Conservation (phyloP, 768 basidiomycete genomes). For the Termitomyces sp. region DNA sequence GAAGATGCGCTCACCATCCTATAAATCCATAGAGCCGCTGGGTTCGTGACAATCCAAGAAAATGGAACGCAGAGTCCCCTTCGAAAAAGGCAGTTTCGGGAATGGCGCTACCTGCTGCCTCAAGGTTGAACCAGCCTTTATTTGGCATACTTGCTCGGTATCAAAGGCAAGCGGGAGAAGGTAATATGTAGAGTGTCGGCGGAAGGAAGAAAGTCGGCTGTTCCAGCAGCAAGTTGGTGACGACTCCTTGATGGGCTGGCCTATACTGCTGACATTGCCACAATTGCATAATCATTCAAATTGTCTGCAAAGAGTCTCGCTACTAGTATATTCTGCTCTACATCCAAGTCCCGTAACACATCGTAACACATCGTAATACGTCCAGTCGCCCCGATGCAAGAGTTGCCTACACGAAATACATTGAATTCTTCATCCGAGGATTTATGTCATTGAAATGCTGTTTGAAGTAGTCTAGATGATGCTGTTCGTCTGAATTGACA, state of each 20-base stretch:
- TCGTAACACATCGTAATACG: too few species aligned
- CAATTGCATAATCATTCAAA: slow-evolving; percentile 14
- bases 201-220: slow-evolving; percentile 14
- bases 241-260: not conserved
- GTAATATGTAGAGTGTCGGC: not conserved
- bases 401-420: slow-evolving; percentile 28
- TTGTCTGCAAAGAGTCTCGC: too few species aligned
- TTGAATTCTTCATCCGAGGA: slow-evolving; percentile 19
- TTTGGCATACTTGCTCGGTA: slow-evolving; percentile 36
- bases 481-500: slow-evolving; percentile 24
- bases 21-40: slow-evolving; percentile 85
- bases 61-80: slow-evolving; percentile 84
- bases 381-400: too few species aligned
- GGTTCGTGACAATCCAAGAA: slow-evolving; percentile 72
- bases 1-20: slow-evolving; percentile 56
- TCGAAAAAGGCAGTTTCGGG: slow-evolving; percentile 85
- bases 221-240: slow-evolving; percentile 29
- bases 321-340: not conserved
- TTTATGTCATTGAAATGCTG: slow-evolving; percentile 28
- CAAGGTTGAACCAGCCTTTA: slow-evolving; percentile 88
- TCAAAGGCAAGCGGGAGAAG: not conserved
- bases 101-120: slow-evolving; percentile 54
- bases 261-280: not conserved
- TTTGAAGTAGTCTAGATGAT: slow-evolving; percentile 27
- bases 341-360: not conserved